These are phyloP conservation scores for Misopates orontium DNA, from an alignment of 257 asterid species.

Conservation along the genomic window DNA sequence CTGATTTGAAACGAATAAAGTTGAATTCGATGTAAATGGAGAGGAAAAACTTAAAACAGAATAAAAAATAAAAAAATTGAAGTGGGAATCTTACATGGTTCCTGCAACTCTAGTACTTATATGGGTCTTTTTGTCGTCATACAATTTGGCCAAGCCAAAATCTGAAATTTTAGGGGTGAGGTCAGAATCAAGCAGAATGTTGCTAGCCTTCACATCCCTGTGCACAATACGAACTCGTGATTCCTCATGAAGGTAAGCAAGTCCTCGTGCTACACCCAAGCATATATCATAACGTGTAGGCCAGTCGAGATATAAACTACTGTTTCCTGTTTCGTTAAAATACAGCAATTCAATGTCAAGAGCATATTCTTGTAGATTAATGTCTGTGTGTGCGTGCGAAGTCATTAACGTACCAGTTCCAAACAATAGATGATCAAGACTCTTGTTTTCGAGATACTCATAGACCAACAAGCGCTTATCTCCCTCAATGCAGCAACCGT, in stretches of 20 bases:
- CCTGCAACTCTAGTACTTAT: slow-evolving; percentile 91
- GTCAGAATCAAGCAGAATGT: slow-evolving; percentile 64
- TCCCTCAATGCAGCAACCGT: slow-evolving; percentile 92
- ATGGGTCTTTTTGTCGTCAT: slow-evolving; percentile 73
- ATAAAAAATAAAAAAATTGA: too few species aligned
- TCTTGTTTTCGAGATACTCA: slow-evolving; percentile 81
- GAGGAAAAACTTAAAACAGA: not conserved
- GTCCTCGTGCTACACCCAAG: slow-evolving; percentile 84
- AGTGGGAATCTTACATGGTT: slow-evolving; percentile 53
- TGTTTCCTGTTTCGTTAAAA: slow-evolving; percentile 43
- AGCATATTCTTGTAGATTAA: slow-evolving; percentile 21
- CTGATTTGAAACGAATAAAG: not conserved
- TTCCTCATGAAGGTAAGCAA: slow-evolving; percentile 75
- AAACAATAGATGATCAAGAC: slow-evolving; percentile 82
- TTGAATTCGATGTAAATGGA: not conserved
- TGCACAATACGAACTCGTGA: slow-evolving; percentile 66
- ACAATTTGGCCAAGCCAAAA: slow-evolving; percentile 74
- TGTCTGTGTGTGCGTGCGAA: not conserved
- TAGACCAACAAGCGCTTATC: slow-evolving; percentile 76
- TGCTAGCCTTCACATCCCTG: slow-evolving; percentile 79
- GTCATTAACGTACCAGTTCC: slow-evolving; percentile 39
- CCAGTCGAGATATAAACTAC: slow-evolving; percentile 61
- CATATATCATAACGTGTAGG: slow-evolving; percentile 65
- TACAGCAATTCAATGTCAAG: not conserved
- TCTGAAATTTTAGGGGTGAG: slow-evolving; percentile 73